These are phyloP conservation scores for Pleodorina starrii DNA, from an alignment of 139 green algal species.

Conservation along the genomic window DNA sequence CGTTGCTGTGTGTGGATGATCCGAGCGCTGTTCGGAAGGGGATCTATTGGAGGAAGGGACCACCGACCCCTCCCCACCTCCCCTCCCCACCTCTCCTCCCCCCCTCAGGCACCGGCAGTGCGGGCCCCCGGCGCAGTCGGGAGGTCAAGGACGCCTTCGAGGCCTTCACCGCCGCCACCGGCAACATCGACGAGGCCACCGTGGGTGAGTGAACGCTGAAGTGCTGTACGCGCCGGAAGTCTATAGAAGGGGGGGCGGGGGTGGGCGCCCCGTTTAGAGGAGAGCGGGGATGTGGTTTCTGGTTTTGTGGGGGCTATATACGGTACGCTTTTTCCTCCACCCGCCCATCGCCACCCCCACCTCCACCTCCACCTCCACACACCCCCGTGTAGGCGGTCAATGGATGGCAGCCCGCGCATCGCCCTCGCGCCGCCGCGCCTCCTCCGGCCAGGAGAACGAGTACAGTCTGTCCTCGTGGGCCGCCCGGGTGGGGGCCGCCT, in stretches of 20 bases:
- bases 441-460: constrained; percentile 1
- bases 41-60: background rate
- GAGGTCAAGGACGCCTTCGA: constrained; percentile 45
- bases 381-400: too few species aligned
- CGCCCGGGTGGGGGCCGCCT: background rate
- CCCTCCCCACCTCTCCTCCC: too few species aligned
- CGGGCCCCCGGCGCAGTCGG: background rate
- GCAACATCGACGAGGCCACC: too few species aligned
- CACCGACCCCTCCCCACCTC: too few species aligned
- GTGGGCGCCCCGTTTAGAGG: too few species aligned
- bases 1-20: background rate
- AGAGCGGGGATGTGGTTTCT: too few species aligned
- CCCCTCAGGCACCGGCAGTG: constrained; percentile 16
- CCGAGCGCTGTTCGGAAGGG: background rate
- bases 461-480: background rate
- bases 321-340: background rate
- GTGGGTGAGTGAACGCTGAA: too few species aligned
- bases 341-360: too few species aligned
- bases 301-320: too few species aligned
- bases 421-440: too few species aligned
- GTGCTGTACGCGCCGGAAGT: too few species aligned
- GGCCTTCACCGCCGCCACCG: background rate
- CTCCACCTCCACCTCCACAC: background rate
- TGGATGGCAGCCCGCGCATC: background rate
- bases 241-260: too few species aligned